Evolutionary conservation across 192 early-diverging fungal species (phyloP).

Genomic region (Allomyces javanicus): DNA sequence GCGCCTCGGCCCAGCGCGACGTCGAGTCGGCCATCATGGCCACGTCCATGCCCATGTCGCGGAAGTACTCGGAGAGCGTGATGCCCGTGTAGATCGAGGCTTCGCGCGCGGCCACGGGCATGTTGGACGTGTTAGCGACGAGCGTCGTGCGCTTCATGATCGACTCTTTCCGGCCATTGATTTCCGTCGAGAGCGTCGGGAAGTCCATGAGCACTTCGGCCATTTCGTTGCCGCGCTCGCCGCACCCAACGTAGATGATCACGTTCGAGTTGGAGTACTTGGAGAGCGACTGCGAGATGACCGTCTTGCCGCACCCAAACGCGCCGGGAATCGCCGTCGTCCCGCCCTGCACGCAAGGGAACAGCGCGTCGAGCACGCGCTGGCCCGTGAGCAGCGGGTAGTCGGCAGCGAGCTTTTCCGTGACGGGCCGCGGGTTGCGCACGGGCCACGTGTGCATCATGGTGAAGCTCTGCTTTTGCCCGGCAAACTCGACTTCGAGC

Average conservation of each 20-base stretch:
- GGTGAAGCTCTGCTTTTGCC: slow-evolving; percentile 72
- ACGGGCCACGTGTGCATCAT: slow-evolving; percentile 99
- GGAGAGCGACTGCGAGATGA: slow-evolving; percentile 96
- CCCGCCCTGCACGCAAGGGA: slow-evolving; percentile 98
- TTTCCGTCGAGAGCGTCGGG: slow-evolving; percentile 69
- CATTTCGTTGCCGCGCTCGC: slow-evolving; percentile 99
- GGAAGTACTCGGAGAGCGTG: slow-evolving; percentile 99
- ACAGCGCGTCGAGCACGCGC: slow-evolving; percentile 94
- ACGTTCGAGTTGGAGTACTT: slow-evolving; percentile 99
- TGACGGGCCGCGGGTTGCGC: slow-evolving; percentile 78
- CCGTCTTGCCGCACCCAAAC: slow-evolving; percentile 99
- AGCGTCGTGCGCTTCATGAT: slow-evolving; percentile 99
- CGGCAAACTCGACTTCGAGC: slow-evolving; percentile 92
- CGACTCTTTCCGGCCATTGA: slow-evolving; percentile 87
- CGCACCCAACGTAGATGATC: slow-evolving; percentile 94
- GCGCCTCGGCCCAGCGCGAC: slow-evolving; percentile 98
- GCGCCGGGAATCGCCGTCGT: slow-evolving; percentile 99
- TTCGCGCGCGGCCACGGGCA: slow-evolving; percentile 99
- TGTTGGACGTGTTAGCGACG: slow-evolving; percentile 99
- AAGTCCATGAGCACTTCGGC: slow-evolving; percentile 99
- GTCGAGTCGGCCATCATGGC: slow-evolving; percentile 99
- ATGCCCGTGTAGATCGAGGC: slow-evolving; percentile 99
- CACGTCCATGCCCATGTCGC: slow-evolving; percentile 97
- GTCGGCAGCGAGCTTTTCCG: slow-evolving; percentile 88
- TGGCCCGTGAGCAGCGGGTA: slow-evolving; percentile 94